Percentiles rank a stretch among this genome's conserved stretches.
Conservation (phyloP, 371 early-diverging fungal species). For the Mucor saturninus region DNA sequence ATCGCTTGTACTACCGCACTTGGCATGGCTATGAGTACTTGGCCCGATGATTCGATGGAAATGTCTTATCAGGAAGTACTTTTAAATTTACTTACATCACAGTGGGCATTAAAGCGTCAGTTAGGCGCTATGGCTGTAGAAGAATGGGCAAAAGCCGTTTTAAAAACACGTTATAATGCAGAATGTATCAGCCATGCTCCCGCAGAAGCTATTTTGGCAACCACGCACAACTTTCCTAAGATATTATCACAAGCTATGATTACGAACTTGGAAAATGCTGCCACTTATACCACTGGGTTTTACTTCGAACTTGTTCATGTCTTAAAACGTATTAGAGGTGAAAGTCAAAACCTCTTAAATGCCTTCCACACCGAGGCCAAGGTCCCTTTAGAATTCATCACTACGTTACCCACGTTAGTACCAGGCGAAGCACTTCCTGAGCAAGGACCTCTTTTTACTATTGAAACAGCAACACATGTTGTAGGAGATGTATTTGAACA, state of each 20-base stretch:
- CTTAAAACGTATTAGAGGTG: constrained; percentile 73
- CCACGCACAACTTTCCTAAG: constrained; percentile 53
- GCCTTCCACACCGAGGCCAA: constrained; percentile 62
- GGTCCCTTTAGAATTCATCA: constrained; percentile 50
- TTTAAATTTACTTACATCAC: constrained; percentile 60
- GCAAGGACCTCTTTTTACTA: constrained; percentile 64
- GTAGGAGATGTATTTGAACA: constrained; percentile 57
- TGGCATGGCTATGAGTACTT: constrained; percentile 73
- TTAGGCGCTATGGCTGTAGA: constrained; percentile 81
- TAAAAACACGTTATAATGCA: constrained; percentile 48
- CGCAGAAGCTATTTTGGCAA: constrained; percentile 44
- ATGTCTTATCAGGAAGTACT: constrained; percentile 57
- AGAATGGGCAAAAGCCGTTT: constrained; percentile 75
- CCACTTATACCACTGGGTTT: constrained; percentile 42
- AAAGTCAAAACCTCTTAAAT: constrained; percentile 74
- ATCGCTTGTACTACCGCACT: constrained; percentile 80
- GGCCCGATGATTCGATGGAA: constrained; percentile 67
- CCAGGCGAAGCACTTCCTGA: constrained; percentile 49
- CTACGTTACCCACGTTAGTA: constrained; percentile 64
- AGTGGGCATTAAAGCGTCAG: constrained; percentile 84
- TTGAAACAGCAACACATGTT: constrained; percentile 63
- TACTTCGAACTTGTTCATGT: constrained; percentile 75
- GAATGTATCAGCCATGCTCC: constrained; percentile 51
- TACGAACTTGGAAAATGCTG: constrained; percentile 54
- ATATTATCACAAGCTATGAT: constrained; percentile 59